Conservation (phyloP, 1,284 basidiomycete genomes). For the Rhodotorula sp. region DNA sequence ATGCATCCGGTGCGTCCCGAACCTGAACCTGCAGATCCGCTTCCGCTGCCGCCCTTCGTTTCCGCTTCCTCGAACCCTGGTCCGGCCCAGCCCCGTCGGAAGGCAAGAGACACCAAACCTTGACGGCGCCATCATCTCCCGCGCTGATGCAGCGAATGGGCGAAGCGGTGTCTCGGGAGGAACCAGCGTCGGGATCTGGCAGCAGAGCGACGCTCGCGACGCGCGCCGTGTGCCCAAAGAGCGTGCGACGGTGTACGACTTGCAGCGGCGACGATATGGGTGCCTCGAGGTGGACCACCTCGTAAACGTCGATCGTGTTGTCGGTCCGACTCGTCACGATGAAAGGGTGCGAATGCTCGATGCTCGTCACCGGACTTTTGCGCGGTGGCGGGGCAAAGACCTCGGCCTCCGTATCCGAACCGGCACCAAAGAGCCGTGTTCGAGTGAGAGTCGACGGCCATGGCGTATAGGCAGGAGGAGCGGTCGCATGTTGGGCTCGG, state of each 20-base stretch:
- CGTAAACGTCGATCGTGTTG: slow-evolving; percentile 47
- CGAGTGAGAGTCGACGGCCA: slow-evolving; percentile 14
- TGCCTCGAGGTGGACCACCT: slow-evolving; percentile 1
- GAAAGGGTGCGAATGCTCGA: slow-evolving; percentile 46
- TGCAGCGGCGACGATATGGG: slow-evolving; percentile 7
- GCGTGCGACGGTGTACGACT: slow-evolving; percentile 36
- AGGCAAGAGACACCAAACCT: slow-evolving; percentile 45
- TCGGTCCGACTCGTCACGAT: slow-evolving; percentile 45
- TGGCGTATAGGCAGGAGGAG: slow-evolving; percentile 32
- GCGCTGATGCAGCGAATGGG: slow-evolving; percentile 45
- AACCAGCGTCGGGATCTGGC: background rate
- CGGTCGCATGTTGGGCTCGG: slow-evolving; percentile 29
- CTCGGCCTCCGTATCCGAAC: too few relatives aligned
- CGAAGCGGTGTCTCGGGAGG: too few relatives aligned
- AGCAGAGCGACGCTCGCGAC: slow-evolving; percentile 44
- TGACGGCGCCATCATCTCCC: slow-evolving; percentile 46
- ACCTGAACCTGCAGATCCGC: background rate
- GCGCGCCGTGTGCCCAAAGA: slow-evolving; percentile 48
- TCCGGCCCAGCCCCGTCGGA: too few relatives aligned
- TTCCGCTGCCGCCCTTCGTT: background rate
- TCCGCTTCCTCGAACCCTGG: too few relatives aligned
- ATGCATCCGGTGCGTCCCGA: background rate
- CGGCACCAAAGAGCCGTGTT: slow-evolving; percentile 3
- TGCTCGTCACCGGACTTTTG: slow-evolving; percentile 26
- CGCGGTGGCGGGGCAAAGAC: background rate